phyloP scores from a whole-genome alignment of 495 filamentous ascomycete genomes.

The Trichoderma virens region DNA sequence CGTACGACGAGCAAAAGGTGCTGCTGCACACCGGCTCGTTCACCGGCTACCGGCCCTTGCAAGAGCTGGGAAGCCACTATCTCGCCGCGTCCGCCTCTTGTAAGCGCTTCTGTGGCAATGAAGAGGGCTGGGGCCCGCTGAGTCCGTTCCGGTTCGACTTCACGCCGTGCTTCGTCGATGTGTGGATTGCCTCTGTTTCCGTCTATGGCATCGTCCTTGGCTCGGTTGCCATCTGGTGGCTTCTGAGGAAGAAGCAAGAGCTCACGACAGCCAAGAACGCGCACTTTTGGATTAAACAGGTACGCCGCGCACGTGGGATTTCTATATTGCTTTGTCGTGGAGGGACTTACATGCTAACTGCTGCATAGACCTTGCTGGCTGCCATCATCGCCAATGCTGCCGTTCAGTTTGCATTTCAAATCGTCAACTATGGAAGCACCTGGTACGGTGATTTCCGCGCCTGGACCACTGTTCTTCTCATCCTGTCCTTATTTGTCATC shows the following conservation, averaged over 20 bases:
- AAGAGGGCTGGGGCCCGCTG: constrained; percentile 92
- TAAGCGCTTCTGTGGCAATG: constrained; percentile 71
- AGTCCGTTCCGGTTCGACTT: constrained; percentile 80
- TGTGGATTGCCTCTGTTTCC: constrained; percentile 70
- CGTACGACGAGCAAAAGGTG: constrained; percentile 33
- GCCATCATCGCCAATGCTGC: constrained; percentile 59
- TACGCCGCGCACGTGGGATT: constrained; percentile 32
- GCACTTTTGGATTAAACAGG: constrained; percentile 92
- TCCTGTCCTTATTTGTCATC: constrained; percentile 73
- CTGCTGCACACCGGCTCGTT: constrained; percentile 45
- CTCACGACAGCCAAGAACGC: constrained; percentile 71
- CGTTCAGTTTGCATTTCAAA: constrained; percentile 71
- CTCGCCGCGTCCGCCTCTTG: constrained; percentile 32
- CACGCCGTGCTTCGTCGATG: constrained; percentile 92
- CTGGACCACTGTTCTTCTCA: constrained; percentile 72
- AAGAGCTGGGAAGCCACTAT: constrained; percentile 37
- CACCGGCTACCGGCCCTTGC: constrained; percentile 37
- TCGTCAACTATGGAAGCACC: constrained; percentile 56
- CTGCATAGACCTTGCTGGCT: constrained; percentile 56
- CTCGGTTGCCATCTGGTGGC: constrained; percentile 63
- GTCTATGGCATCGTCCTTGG: constrained; percentile 70
- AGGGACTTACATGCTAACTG: constrained; percentile 9
- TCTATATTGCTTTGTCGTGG: background rate
- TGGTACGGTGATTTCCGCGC: constrained; percentile 84
- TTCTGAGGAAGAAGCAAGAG: constrained; percentile 52